These are phyloP conservation scores for Penicillium flavigenum DNA, from an alignment of 495 filamentous ascomycete species.

Conservation along the genomic window DNA sequence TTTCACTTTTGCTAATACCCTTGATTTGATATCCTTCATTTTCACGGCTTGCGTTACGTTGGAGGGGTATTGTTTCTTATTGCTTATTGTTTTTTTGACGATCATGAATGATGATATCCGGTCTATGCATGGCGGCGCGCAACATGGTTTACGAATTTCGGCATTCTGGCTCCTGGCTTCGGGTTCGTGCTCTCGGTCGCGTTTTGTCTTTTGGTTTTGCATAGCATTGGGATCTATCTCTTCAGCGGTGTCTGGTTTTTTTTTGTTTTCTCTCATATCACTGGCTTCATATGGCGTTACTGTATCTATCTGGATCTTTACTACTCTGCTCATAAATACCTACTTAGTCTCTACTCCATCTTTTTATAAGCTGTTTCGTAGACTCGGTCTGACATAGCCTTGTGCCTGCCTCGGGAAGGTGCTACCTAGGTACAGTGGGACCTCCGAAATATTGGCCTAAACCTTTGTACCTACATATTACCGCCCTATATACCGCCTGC, in stretches of 20 bases:
- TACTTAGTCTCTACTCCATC: not conserved
- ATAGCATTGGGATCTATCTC: slow-evolving; percentile 31
- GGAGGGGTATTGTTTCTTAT: not conserved
- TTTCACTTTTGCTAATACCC: slow-evolving; percentile 28
- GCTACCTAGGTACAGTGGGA: not conserved
- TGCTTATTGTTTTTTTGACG: slow-evolving; percentile 14
- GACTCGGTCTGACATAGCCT: not conserved
- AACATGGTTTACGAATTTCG: slow-evolving; percentile 37
- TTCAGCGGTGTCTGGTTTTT: slow-evolving; percentile 21
- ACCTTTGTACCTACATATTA: too few species aligned
- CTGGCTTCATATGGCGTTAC: slow-evolving; percentile 17
- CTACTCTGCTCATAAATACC: slow-evolving; percentile 23
- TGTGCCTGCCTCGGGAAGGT: not conserved
- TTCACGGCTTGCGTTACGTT: slow-evolving; percentile 8
- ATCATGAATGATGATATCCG: slow-evolving; percentile 35
- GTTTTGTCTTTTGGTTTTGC: slow-evolving; percentile 28
- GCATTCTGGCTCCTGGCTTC: slow-evolving; percentile 34
- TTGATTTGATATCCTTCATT: slow-evolving; percentile 15
- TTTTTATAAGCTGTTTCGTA: not conserved
- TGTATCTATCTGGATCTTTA: slow-evolving; percentile 8
- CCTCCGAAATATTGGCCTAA: too few species aligned
- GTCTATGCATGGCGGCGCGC: slow-evolving; percentile 38
- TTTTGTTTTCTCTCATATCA: not conserved
- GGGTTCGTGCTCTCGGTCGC: slow-evolving; percentile 35
- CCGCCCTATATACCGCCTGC: too few species aligned